Conservation (phyloP, 225 moss, liverwort and hornwort species). For the Bryoerythrophyllum caledonicum region DNA sequence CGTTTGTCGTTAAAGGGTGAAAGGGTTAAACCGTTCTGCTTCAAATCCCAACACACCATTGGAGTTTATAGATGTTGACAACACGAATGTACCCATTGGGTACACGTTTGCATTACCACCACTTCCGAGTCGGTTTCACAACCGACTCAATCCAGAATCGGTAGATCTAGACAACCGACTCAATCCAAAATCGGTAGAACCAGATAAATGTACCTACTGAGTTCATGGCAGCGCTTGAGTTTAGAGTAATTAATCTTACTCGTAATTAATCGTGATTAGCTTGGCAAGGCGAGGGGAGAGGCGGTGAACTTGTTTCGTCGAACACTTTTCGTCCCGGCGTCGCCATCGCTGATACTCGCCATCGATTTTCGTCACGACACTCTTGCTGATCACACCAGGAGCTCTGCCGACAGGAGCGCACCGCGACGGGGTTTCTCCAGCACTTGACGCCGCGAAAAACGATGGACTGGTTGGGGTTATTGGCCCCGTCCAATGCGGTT, state of each 20-base stretch:
- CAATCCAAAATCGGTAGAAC: neutral
- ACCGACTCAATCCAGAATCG: too few relatives aligned
- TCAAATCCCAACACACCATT: too few relatives aligned
- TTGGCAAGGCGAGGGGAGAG: neutral
- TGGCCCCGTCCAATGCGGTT: neutral
- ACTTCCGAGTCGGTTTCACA: too few relatives aligned
- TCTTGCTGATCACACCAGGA: neutral
- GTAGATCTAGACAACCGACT: too few relatives aligned
- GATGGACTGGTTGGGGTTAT: conserved; percentile 14
- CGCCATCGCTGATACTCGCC: conserved; percentile 2
- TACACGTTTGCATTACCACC: too few relatives aligned
- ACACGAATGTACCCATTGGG: too few relatives aligned
- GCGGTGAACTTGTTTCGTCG: neutral
- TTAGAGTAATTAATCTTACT: neutral
- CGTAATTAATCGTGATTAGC: neutral
- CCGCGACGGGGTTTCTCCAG: neutral
- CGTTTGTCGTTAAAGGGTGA: too few relatives aligned
- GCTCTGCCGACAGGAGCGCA: neutral
- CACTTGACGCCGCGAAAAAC: neutral
- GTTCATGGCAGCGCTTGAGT: neutral
- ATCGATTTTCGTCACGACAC: neutral
- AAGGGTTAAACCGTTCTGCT: too few relatives aligned
- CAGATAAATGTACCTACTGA: accelerated
- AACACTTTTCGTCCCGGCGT: conserved; percentile 7
- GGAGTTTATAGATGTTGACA: too few relatives aligned